Base-by-base conservation (phyloP, 108 stramenopile genomes). In the Cyclotella atomus region DNA sequence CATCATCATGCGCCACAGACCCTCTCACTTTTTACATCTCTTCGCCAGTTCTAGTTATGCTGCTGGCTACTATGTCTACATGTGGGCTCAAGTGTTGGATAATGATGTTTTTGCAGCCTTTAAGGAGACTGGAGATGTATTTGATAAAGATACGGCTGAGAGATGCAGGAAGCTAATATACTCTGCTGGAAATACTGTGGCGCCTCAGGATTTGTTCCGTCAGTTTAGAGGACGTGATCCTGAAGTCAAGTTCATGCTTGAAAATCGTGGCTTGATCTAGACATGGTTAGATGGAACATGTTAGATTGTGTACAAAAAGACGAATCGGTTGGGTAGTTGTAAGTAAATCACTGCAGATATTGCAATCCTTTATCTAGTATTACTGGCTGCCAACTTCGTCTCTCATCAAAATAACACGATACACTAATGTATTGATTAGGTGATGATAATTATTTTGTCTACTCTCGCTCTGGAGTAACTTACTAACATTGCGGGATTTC, bases 61-160 rank as follows among this genome's bases (percentile, higher is more conserved):
- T 0, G 77, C 88, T 1, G 89, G 91, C 9, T 90, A 92, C 53
- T 92, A 92, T 53, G 85, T 77, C 6, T 85, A 73, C 63, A 64
- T 78, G 45, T 86, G 87, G 87, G 89, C 87, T 1, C 86, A 87
- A 32, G 89, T 90, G 0, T 59, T 90, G 21, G 91, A 90, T 73
- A 89, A 89, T 28, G 91, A 90, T 70, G 89, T 79, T 14, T 90
- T 84, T 75, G 88, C 86, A 25, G 91, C 91, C 15, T 92, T 92
- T 65, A 50, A 89, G 55, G 91, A 89, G 65, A 79, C 77, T 24
- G 89, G 89, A 35, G 68, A 90, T 64, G 68, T 89, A 1, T 92
- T 92, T 70, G 87, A 90, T 70, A 38, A 73, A 0, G 85, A 70
- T 3, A 83, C 75, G 0, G 87, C 91, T 0, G 81, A 82, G 30